phyloP scores from a whole-genome alignment of 371 early-diverging fungal species.

The Capillidium rhysosporum region DNA sequence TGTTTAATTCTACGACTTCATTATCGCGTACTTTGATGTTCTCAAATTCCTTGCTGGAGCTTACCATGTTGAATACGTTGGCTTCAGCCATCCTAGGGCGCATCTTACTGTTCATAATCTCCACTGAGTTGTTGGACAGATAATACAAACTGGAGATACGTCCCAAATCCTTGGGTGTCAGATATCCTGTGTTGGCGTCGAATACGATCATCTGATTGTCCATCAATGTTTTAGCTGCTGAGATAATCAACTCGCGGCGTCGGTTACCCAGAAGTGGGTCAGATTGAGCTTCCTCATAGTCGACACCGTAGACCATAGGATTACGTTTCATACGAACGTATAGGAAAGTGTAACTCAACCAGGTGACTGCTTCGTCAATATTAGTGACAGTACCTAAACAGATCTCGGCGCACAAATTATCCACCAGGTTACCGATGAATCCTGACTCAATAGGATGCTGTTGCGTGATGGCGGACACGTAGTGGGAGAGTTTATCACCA shows the following conservation, averaged over 20 bases:
- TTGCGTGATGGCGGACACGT: constrained; percentile 86
- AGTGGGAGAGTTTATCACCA: constrained; percentile 78
- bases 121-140: constrained; percentile 67
- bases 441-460: constrained; percentile 94
- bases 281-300: constrained; percentile 40
- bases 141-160: constrained; percentile 85
- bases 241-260: constrained; percentile 48
- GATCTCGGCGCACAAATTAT: constrained; percentile 96
- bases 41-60: constrained; percentile 80
- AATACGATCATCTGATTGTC: constrained; percentile 85
- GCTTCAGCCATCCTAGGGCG: constrained; percentile 64
- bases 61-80: constrained; percentile 74
- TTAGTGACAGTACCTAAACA: constrained; percentile 84
- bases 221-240: constrained; percentile 51
- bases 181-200: constrained; percentile 57
- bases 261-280: constrained; percentile 61
- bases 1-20: constrained; percentile 61
- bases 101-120: constrained; percentile 52
- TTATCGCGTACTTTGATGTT: constrained; percentile 75
- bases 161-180: constrained; percentile 80
- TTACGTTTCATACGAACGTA: constrained; percentile 92
- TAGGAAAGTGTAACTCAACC: constrained; percentile 96
- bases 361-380: constrained; percentile 81
- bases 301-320: constrained; percentile 80
- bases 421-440: constrained; percentile 69